Evolutionary conservation across 2,329 filamentous ascomycete genomes (phyloP).

Genomic region (Aspergillus jensenii): DNA sequence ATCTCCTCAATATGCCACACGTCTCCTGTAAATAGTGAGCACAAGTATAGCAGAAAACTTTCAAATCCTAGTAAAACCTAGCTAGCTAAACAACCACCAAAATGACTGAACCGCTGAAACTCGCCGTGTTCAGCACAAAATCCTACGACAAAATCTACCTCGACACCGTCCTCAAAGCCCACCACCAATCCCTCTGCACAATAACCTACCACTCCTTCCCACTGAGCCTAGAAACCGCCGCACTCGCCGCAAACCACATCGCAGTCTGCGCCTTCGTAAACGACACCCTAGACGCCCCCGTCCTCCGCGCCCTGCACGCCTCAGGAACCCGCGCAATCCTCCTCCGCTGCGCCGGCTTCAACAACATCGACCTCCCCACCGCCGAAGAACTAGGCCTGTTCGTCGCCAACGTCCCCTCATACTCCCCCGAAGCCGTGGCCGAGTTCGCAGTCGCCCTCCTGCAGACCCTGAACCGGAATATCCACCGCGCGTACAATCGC

Average conservation of each 20-base stretch:
- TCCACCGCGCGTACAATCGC: constrained; percentile 66
- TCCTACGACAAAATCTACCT: constrained; percentile 62
- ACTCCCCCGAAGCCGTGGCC: constrained; percentile 68
- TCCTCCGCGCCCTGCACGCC: constrained; percentile 52
- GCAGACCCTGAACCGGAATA: constrained; percentile 67
- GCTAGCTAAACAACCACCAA: neutral
- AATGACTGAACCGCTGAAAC: constrained; percentile 42
- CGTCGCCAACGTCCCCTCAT: constrained; percentile 66
- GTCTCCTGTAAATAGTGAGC: neutral
- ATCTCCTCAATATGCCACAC: neutral
- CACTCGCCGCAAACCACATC: constrained; percentile 52
- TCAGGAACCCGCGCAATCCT: constrained; percentile 59
- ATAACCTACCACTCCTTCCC: constrained; percentile 60
- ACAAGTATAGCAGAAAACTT: too few relatives aligned
- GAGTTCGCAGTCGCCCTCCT: constrained; percentile 69
- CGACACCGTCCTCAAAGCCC: constrained; percentile 35
- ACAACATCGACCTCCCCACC: constrained; percentile 62
- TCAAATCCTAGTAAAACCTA: too few relatives aligned
- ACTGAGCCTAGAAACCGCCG: constrained; percentile 56
- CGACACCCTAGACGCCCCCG: constrained; percentile 54
- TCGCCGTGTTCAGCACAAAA: constrained; percentile 66
- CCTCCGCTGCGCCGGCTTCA: constrained; percentile 67
- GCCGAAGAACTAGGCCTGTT: constrained; percentile 58
- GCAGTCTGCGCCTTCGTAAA: constrained; percentile 71
- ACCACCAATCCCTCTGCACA: constrained; percentile 42